Conservation (phyloP, 768 basidiomycete species). For the Dioszegia aurantiaca region DNA sequence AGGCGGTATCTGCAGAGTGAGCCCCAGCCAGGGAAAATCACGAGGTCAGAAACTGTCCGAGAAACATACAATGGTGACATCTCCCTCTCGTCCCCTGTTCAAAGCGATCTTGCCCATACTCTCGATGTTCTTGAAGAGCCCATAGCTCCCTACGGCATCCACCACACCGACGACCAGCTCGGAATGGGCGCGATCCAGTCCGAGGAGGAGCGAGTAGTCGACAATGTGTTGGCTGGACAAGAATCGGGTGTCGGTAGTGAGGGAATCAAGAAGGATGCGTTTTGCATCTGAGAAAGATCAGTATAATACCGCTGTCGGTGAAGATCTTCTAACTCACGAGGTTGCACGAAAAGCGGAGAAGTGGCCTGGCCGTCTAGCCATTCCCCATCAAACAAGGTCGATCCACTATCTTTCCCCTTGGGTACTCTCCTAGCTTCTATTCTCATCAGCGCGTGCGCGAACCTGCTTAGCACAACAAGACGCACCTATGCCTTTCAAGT, state of each 20-base stretch:
- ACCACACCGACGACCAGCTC: slow-evolving; percentile 75
- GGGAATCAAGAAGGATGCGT: slow-evolving; percentile 65
- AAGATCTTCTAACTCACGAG: slow-evolving; percentile 49
- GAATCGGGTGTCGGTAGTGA: slow-evolving; percentile 70
- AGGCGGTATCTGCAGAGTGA: slow-evolving; percentile 60
- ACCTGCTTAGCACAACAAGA: not conserved
- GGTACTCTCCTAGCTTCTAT: slow-evolving; percentile 27
- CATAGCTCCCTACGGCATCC: slow-evolving; percentile 82
- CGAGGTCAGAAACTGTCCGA: not conserved
- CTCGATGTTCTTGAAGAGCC: slow-evolving; percentile 79
- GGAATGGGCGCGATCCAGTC: slow-evolving; percentile 65
- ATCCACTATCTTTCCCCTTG: slow-evolving; percentile 43
- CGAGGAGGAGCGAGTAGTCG: slow-evolving; percentile 79
- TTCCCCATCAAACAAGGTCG: slow-evolving; percentile 74
- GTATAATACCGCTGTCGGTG: not conserved
- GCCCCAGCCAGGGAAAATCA: too few relatives aligned
- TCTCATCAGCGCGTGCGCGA: slow-evolving; percentile 4
- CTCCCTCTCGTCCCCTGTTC: slow-evolving; percentile 58
- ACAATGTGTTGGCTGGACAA: slow-evolving; percentile 73
- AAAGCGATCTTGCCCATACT: slow-evolving; percentile 79
- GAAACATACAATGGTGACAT: slow-evolving; percentile 62
- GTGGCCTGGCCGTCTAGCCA: slow-evolving; percentile 78
- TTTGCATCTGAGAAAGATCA: slow-evolving; percentile 59
- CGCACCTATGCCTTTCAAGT: slow-evolving; percentile 72
- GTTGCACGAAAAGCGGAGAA: slow-evolving; percentile 64